Base-by-base conservation (phyloP, 2,329 filamentous ascomycete species). In the Trichoderma sp. region DNA sequence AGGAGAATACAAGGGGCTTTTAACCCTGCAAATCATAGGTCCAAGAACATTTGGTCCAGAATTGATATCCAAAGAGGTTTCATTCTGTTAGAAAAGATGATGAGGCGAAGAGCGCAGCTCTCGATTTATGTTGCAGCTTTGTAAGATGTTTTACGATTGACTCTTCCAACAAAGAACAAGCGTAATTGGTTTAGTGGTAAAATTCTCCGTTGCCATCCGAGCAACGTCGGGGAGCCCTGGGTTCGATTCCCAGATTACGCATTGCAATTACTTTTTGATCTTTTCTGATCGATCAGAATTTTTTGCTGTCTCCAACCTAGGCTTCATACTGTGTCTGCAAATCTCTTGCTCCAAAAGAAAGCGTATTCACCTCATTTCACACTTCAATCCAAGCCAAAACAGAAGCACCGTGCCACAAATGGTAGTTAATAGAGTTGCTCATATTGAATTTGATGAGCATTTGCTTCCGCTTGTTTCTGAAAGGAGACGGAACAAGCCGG, bases 181-280 rank as follows among this genome's bases (percentile, higher is more conserved):
- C 68, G 68, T 69, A 69, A 69, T 69, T 69, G 68, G 68, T 69
- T 69, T 69, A 69, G 68, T 69, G 68, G 68, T 69, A 69, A 69
- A 69, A 69, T 69, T 69, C 68, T 69, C 68, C 68, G 68, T 69
- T 69, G 68, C 68, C 68, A 69, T 69, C 55, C 68, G 68, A 53
- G 57, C 68, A 69, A 67, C 68, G 68, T 69, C 68, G 68, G 68
- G 68, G 68, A 69, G 68, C 68, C 68, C 68, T 69, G 68, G 68
- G 68, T 69, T 69, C 68, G 68, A 69, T 69, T 69, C 68, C 68
- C 68, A 67, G 68, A 69, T 69, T 69, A 69, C 68, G 68, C 68
- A 69, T 52, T 58, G n/a, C 1, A 21, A 4, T 27, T 14, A 16
- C 37, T 67, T 67, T 58, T 66, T 59, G 37, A 24, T 21, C 3